Conservation (phyloP, 2,329 filamentous ascomycete genomes). For the Microcyclospora tardicrescens region DNA sequence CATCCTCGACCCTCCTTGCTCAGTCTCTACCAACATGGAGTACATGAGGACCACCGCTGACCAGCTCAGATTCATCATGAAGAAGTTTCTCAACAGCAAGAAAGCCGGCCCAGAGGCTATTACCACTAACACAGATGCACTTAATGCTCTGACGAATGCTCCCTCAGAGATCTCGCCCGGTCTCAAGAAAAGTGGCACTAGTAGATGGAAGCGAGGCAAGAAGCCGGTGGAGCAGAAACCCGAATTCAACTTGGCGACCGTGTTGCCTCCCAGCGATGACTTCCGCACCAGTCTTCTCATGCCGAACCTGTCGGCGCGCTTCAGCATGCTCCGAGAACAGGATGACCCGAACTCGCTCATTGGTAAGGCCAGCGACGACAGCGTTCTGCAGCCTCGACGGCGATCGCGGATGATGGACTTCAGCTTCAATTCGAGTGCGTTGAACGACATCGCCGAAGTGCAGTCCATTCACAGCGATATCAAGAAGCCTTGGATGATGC, state of each 20-base stretch:
- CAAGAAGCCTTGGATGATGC: constrained; percentile 45
- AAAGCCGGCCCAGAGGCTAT: constrained; percentile 54
- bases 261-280: constrained; percentile 70
- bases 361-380: constrained; percentile 91
- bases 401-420: constrained; percentile 67
- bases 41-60: constrained; percentile 2
- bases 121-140: constrained; percentile 12
- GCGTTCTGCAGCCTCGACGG: constrained; percentile 70
- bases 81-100: constrained; percentile 57
- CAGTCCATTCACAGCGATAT: constrained; percentile 59
- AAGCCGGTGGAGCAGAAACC: constrained; percentile 37
- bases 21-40: no score
- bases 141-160: constrained; percentile 6
- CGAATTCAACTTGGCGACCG: constrained; percentile 60
- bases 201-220: constrained; percentile 36
- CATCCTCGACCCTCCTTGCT: no score
- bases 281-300: constrained; percentile 93
- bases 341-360: constrained; percentile 81
- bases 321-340: constrained; percentile 93
- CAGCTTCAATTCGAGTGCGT: constrained; percentile 41
- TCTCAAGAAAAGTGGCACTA: constrained; percentile 20
- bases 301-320: constrained; percentile 85
- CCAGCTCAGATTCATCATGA: constrained; percentile 41
- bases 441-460: constrained; percentile 83
- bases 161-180: constrained; percentile 10